Evolutionary conservation across 257 asterid genomes (phyloP).

Genomic region (Mitragyna speciosa): DNA sequence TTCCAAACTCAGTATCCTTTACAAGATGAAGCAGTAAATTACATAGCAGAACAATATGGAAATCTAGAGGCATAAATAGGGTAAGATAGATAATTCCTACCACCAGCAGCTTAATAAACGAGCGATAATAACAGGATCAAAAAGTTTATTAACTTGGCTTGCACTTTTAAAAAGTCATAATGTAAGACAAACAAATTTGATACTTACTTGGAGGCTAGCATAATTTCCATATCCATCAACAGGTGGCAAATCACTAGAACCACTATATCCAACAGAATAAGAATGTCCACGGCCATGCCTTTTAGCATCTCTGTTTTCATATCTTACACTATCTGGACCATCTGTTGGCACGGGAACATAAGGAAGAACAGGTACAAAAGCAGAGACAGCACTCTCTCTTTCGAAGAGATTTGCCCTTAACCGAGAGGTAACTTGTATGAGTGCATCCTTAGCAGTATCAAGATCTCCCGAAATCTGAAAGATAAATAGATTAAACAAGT

Average conservation of each 20-base stretch:
- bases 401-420: slow-evolving; percentile 90
- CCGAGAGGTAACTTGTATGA: slow-evolving; percentile 83
- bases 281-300: slow-evolving; percentile 73
- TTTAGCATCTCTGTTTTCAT: slow-evolving; percentile 69
- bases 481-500: neutral
- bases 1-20: slow-evolving; percentile 4
- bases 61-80: neutral
- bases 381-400: slow-evolving; percentile 72
- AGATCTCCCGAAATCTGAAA: slow-evolving; percentile 86
- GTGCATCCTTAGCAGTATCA: slow-evolving; percentile 83
- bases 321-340: slow-evolving; percentile 55
- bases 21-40: neutral
- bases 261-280: slow-evolving; percentile 69
- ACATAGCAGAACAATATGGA: neutral
- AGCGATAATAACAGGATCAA: neutral
- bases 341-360: slow-evolving; percentile 75
- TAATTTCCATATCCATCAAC: slow-evolving; percentile 66
- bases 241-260: slow-evolving; percentile 55
- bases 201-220: slow-evolving; percentile 58
- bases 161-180: neutral
- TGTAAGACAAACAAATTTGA: neutral
- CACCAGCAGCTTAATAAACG: neutral
- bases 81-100: neutral
- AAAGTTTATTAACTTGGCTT: neutral
- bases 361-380: slow-evolving; percentile 78